phyloP scores from a whole-genome alignment of 116 monocot species.

The Cymodocea nodosa region DNA sequence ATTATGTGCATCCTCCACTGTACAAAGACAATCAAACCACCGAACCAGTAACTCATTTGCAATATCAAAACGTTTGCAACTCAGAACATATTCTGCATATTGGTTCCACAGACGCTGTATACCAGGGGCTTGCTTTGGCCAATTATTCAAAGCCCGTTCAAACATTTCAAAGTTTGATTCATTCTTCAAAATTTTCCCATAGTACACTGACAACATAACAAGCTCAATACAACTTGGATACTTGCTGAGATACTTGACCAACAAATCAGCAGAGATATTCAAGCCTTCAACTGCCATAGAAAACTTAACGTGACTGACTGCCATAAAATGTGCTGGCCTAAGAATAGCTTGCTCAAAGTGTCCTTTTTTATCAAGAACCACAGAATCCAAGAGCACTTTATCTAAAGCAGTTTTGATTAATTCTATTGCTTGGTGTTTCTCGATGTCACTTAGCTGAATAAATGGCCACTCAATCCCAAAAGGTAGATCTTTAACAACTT shows the following conservation, averaged over 20 bases:
- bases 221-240: slow-evolving; percentile 63
- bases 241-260: slow-evolving; percentile 40
- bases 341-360: slow-evolving; percentile 4
- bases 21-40: slow-evolving; percentile 37
- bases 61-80: slow-evolving; percentile 18
- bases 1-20: slow-evolving; percentile 9
- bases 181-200: slow-evolving; percentile 11
- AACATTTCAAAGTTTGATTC: slow-evolving; percentile 28
- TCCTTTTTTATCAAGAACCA: slow-evolving; percentile 11
- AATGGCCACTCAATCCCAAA: slow-evolving; percentile 58
- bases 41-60: slow-evolving; percentile 32
- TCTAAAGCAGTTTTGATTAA: slow-evolving; percentile 35
- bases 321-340: slow-evolving; percentile 43
- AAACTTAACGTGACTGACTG: slow-evolving; percentile 46
- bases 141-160: slow-evolving; percentile 37
- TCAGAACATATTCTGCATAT: slow-evolving; percentile 38
- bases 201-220: slow-evolving; percentile 31
- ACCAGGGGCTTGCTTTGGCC: slow-evolving; percentile 48
- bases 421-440: slow-evolving; percentile 24
- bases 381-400: slow-evolving; percentile 16
- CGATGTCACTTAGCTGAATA: slow-evolving; percentile 15
- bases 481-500: slow-evolving; percentile 49
- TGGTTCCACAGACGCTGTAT: slow-evolving; percentile 86
- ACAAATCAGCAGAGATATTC: slow-evolving; percentile 22
- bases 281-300: slow-evolving; percentile 37